Conservation (phyloP, 2,329 filamentous ascomycete genomes). For the Venturia carpophila region DNA sequence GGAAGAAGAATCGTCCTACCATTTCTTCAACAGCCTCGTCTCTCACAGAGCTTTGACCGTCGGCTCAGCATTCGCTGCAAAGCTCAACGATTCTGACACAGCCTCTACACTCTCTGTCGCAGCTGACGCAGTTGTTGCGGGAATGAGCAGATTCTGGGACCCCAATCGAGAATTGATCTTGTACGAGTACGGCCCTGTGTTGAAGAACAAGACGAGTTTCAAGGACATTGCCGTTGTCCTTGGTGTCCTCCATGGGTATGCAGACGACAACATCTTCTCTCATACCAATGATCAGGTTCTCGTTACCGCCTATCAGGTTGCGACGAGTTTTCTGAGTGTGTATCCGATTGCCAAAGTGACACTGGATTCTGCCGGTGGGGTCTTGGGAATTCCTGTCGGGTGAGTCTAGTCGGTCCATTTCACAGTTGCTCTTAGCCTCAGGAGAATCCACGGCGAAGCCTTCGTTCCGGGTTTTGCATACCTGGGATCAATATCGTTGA, state of each 20-base stretch:
- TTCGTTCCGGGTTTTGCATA: too few species aligned
- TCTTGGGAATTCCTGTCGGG: conserved; percentile 29
- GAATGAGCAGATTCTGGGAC: conserved; percentile 29
- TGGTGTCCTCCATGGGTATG: conserved; percentile 29
- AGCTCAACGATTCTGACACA: conserved; percentile 26
- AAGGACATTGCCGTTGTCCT: conserved; percentile 29
- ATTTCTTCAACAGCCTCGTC: conserved; percentile 35
- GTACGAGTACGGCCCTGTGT: conserved; percentile 29
- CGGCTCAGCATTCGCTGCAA: conserved; percentile 28
- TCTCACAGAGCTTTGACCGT: conserved; percentile 31
- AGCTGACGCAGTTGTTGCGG: conserved; percentile 24
- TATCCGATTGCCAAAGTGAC: conserved; percentile 26
- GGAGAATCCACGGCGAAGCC: too few species aligned
- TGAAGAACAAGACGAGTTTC: conserved; percentile 27
- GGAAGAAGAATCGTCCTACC: conserved; percentile 38
- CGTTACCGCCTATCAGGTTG: conserved; percentile 25
- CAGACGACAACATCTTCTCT: conserved; percentile 27
- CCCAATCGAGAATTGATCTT: conserved; percentile 25
- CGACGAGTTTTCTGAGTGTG: conserved; percentile 26
- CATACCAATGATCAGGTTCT: conserved; percentile 29
- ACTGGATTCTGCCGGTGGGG: conserved; percentile 23
- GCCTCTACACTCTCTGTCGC: conserved; percentile 25
- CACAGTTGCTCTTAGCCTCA: too few species aligned
- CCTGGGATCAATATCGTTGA: too few species aligned
- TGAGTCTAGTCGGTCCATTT: conserved; percentile 14